phyloP scores from a whole-genome alignment of 495 filamentous ascomycete genomes.

The Penicillium manginii region DNA sequence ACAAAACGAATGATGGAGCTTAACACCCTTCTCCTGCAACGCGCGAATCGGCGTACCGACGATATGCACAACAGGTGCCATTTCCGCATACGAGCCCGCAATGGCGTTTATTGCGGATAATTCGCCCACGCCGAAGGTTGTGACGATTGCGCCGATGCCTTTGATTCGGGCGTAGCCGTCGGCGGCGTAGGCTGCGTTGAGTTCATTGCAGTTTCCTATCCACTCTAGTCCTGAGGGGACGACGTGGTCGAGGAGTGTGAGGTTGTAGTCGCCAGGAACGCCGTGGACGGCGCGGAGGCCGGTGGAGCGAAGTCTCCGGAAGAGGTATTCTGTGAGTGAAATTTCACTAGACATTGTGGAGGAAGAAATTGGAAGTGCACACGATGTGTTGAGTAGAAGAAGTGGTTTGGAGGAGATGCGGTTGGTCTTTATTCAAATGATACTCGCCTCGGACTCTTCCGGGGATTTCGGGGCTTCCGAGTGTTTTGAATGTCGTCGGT shows the following conservation, averaged over 20 bases:
- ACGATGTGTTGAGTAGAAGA: neutral
- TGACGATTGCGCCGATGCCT: conserved; percentile 70
- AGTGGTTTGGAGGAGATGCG: neutral
- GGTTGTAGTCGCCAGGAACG: conserved; percentile 67
- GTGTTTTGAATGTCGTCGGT: neutral
- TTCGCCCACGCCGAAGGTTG: conserved; percentile 77
- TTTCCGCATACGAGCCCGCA: conserved; percentile 70
- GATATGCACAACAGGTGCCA: conserved; percentile 75
- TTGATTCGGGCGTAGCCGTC: conserved; percentile 76
- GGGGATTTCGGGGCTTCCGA: neutral
- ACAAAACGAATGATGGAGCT: conserved; percentile 16
- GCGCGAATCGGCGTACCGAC: conserved; percentile 55
- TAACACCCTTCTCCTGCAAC: neutral
- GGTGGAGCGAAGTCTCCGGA: conserved; percentile 11
- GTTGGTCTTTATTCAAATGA: neutral
- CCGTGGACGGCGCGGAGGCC: conserved; percentile 12
- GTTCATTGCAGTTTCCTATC: conserved; percentile 76
- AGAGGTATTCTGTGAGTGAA: conserved; percentile 18
- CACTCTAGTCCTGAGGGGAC: conserved; percentile 61
- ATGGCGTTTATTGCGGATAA: conserved; percentile 71
- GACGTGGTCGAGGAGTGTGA: conserved; percentile 67
- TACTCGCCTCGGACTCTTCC: neutral
- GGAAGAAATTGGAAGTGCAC: neutral
- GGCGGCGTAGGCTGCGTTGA: conserved; percentile 77
- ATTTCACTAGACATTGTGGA: conserved; percentile 2